phyloP scores from a whole-genome alignment of 345 rosid genomes.

The Euphorbia peplus region DNA sequence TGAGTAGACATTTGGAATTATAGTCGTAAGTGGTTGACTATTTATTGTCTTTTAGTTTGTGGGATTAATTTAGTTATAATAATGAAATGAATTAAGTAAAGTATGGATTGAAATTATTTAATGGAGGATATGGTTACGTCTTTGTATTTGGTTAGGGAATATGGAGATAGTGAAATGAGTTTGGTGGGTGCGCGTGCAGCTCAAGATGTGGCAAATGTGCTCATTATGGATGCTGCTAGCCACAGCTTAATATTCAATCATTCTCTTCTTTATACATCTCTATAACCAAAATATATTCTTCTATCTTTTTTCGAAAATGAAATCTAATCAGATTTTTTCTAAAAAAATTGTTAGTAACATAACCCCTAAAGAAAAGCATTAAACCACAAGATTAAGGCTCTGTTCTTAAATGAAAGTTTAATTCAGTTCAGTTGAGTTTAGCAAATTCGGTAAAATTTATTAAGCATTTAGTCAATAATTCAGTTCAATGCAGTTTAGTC shows the following conservation, averaged over 20 bases:
- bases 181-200: slow-evolving; percentile 80
- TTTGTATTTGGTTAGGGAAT: background rate
- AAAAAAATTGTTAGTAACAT: too few relatives aligned
- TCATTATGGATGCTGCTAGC: slow-evolving; percentile 45
- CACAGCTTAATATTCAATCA: slow-evolving; percentile 29
- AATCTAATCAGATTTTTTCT: too few relatives aligned
- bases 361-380: too few relatives aligned
- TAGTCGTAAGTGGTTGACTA: slow-evolving; percentile 41
- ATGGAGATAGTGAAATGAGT: slow-evolving; percentile 28
- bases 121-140: background rate
- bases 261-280: slow-evolving; percentile 14
- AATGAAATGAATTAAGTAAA: background rate
- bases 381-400: too few relatives aligned
- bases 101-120: background rate
- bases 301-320: too few relatives aligned
- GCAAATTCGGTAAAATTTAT: too few relatives aligned
- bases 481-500: too few relatives aligned
- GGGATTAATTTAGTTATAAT: background rate
- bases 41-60: slow-evolving; percentile 14
- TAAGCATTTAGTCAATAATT: too few relatives aligned
- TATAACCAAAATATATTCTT: too few relatives aligned
- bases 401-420: too few relatives aligned
- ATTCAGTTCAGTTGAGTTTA: too few relatives aligned
- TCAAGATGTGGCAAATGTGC: slow-evolving; percentile 55
- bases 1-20: slow-evolving; percentile 22